Conservation (phyloP, 306 rosid species). For the Amphicarpaea edgeworthii region DNA sequence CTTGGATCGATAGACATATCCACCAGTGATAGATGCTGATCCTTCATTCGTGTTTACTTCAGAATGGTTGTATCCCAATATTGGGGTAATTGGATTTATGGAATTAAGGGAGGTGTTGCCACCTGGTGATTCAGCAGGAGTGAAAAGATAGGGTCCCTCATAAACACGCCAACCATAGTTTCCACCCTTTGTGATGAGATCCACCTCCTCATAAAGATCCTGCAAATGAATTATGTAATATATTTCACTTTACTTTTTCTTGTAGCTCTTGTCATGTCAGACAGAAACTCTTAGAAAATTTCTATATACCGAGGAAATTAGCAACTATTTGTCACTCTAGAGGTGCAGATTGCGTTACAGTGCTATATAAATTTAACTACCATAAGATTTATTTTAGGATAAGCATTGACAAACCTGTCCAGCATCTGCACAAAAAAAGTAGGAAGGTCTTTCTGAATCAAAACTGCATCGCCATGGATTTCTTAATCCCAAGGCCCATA, state of each 20-base stretch:
- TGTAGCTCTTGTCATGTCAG: background rate
- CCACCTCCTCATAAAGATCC: slow-evolving; percentile 88
- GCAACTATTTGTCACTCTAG: background rate
- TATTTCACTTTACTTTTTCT: background rate
- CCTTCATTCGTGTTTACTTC: slow-evolving; percentile 72
- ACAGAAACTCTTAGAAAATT: background rate
- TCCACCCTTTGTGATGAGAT: slow-evolving; percentile 90
- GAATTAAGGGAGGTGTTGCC: slow-evolving; percentile 66
- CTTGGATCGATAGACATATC: slow-evolving; percentile 79
- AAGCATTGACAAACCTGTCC: slow-evolving; percentile 71
- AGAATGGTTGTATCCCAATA: slow-evolving; percentile 83
- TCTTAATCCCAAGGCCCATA: slow-evolving; percentile 88
- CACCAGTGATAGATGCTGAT: slow-evolving; percentile 88
- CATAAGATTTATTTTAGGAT: background rate
- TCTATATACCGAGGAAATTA: slow-evolving; percentile 4
- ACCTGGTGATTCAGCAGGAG: slow-evolving; percentile 54
- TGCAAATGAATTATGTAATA: slow-evolving; percentile 44
- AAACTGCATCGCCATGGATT: slow-evolving; percentile 99
- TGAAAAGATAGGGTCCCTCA: slow-evolving; percentile 71
- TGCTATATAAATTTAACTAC: background rate
- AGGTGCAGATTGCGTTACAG: background rate
- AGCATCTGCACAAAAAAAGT: slow-evolving; percentile 84
- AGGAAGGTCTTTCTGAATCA: slow-evolving; percentile 80
- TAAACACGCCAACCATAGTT: slow-evolving; percentile 93
- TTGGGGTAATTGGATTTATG: slow-evolving; percentile 66